Conservation (phyloP, 1,139 yeast species). For the Candida tropicalis region DNA sequence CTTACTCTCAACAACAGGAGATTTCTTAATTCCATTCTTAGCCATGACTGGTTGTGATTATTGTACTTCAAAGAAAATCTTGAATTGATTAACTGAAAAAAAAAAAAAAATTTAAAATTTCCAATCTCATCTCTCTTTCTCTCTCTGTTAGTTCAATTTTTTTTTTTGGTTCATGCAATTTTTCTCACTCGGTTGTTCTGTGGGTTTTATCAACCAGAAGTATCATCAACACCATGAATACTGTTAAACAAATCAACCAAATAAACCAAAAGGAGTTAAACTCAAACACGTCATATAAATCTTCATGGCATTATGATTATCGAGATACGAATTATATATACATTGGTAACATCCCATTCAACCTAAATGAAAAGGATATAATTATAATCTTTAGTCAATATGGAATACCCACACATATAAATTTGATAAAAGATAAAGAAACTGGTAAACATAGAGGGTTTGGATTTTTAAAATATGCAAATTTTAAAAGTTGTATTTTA, state of each 20-base stretch:
- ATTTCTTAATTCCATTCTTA: conserved; percentile 12
- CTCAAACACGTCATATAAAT: conserved; percentile 56
- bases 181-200: neutral
- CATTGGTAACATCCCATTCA: conserved; percentile 72
- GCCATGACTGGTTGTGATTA: conserved; percentile 17
- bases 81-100: neutral
- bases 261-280: conserved; percentile 71
- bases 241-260: conserved; percentile 53
- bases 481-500: conserved; percentile 75
- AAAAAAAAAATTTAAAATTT: conserved; percentile 7
- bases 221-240: conserved; percentile 38
- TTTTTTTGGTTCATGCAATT: neutral
- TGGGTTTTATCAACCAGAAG: neutral
- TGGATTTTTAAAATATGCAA: conserved; percentile 82
- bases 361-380: conserved; percentile 73
- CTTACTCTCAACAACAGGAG: conserved; percentile 14
- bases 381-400: conserved; percentile 82
- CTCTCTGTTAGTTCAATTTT: neutral
- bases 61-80: conserved; percentile 3
- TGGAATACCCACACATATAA: conserved; percentile 82
- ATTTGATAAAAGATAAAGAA: conserved; percentile 67
- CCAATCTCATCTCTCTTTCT: conserved; percentile 11
- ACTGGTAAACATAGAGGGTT: conserved; percentile 76
- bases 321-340: conserved; percentile 59
- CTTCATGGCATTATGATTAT: conserved; percentile 91